Conservation (phyloP, 2,329 filamentous ascomycete genomes). For the Lomentospora prolificans region DNA sequence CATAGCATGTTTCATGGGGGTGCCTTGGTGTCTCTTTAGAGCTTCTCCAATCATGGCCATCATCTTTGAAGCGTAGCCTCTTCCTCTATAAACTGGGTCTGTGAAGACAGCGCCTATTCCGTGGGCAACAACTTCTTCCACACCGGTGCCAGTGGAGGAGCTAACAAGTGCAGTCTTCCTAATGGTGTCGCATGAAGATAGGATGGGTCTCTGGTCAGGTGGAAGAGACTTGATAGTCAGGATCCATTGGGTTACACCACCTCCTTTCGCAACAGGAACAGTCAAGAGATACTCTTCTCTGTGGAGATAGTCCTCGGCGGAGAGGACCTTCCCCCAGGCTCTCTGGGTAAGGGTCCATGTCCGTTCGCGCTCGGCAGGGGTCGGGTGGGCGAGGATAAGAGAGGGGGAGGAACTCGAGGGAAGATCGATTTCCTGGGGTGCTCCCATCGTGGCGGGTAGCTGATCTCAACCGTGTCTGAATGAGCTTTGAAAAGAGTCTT, state of each 20-base stretch:
- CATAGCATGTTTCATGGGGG: not conserved
- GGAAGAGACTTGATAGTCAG: constrained; percentile 37
- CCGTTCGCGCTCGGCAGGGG: constrained; percentile 38
- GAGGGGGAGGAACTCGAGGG: constrained; percentile 9
- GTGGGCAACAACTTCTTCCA: constrained; percentile 38
- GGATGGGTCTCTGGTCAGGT: constrained; percentile 38
- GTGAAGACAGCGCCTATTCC: constrained; percentile 77
- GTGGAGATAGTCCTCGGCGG: constrained; percentile 43
- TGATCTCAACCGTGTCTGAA: not conserved
- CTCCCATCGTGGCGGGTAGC: constrained; percentile 1
- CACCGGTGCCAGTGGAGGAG: not conserved
- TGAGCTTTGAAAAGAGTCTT: not conserved
- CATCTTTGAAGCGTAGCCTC: constrained; percentile 71
- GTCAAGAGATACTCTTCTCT: constrained; percentile 49
- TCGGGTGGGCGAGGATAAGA: constrained; percentile 45
- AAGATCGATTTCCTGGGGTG: constrained; percentile 3
- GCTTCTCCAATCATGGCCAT: constrained; percentile 50
- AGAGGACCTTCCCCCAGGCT: constrained; percentile 50
- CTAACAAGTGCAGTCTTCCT: constrained; percentile 42
- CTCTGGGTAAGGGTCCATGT: constrained; percentile 47
- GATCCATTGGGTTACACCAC: constrained; percentile 55
- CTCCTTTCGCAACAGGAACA: constrained; percentile 46
- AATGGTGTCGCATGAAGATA: constrained; percentile 55
- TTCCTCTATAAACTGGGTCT: constrained; percentile 53
- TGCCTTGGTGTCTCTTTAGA: constrained; percentile 27